Percentiles rank a stretch among this genome's conserved stretches.
phyloP scores from a whole-genome alignment of 495 filamentous ascomycete species.

The Recurvomyces mirabilis region DNA sequence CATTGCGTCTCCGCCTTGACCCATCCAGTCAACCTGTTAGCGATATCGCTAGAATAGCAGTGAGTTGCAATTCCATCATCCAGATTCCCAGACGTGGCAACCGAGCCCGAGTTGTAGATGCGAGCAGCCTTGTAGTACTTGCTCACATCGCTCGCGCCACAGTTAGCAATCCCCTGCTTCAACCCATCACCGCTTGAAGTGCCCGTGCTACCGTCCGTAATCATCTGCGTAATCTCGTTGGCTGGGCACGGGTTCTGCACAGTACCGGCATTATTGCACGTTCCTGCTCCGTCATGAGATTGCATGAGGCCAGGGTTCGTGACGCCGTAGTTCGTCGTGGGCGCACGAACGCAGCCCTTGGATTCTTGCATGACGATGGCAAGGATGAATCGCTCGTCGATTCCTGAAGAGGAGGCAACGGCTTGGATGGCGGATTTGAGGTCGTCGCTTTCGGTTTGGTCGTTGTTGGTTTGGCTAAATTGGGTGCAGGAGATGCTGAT shows the following conservation, averaged over 20 bases:
- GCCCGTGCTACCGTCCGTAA: slow-evolving; percentile 18
- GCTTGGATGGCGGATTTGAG: slow-evolving; percentile 18
- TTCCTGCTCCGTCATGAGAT: slow-evolving; percentile 15
- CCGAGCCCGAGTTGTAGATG: slow-evolving; percentile 21
- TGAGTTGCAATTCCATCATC: slow-evolving; percentile 13
- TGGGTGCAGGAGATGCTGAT: slow-evolving; percentile 37
- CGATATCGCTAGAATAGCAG: slow-evolving; percentile 20
- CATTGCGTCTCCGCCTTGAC: slow-evolving; percentile 4
- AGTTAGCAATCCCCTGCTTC: slow-evolving; percentile 10
- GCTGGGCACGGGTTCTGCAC: slow-evolving; percentile 37
- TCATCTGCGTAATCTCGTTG: slow-evolving; percentile 20
- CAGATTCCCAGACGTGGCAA: slow-evolving; percentile 3
- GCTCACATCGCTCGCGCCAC: slow-evolving; percentile 5
- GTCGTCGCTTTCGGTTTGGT: slow-evolving; percentile 70
- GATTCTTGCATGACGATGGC: slow-evolving; percentile 22
- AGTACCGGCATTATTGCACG: slow-evolving; percentile 7
- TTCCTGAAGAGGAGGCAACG: slow-evolving; percentile 3
- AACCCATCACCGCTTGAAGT: slow-evolving; percentile 18
- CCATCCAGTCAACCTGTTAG: slow-evolving; percentile 22
- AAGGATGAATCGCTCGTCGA: slow-evolving; percentile 23
- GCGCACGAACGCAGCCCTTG: slow-evolving; percentile 31
- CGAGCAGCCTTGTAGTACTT: slow-evolving; percentile 16
- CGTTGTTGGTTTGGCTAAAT: slow-evolving; percentile 32
- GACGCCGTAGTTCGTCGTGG: slow-evolving; percentile 36
- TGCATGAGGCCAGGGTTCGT: slow-evolving; percentile 50